A percentile compares a stretch with the other conserved stretches of the same genome.
These are phyloP conservation scores for Sclerospora graminicola DNA, from an alignment of 352 stramenopile species.

Conservation along the genomic window DNA sequence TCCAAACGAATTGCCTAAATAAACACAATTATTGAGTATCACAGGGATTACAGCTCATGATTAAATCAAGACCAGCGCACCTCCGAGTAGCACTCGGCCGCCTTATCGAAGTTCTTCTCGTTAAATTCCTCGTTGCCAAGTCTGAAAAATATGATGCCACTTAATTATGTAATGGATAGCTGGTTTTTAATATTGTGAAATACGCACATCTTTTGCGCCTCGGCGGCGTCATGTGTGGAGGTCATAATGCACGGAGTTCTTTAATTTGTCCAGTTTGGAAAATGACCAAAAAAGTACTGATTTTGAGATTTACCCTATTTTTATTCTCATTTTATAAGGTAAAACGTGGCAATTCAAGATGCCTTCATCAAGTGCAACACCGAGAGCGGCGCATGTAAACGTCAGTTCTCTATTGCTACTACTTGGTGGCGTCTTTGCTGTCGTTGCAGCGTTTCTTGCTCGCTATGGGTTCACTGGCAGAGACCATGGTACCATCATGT, in stretches of 20 bases:
- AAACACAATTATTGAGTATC: neutral
- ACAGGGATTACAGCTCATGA: neutral
- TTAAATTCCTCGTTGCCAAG: constrained; percentile 84
- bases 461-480: constrained; percentile 45
- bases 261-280: too few species aligned
- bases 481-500: constrained; percentile 30
- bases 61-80: constrained; percentile 9
- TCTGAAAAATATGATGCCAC: constrained; percentile 1
- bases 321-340: too few species aligned
- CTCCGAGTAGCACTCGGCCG: constrained; percentile 70
- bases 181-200: neutral
- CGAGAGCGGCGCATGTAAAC: constrained; percentile 2
- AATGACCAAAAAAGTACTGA: too few species aligned
- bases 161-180: neutral
- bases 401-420: constrained; percentile 38
- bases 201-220: constrained; percentile 58
- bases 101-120: constrained; percentile 76
- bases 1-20: constrained; percentile 70
- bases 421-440: constrained; percentile 22
- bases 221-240: constrained; percentile 32
- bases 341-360: too few species aligned
- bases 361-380: too few species aligned
- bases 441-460: constrained; percentile 39
- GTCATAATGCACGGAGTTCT: constrained; percentile 21
- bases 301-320: too few species aligned